Evolutionary conservation across 2,329 filamentous ascomycete genomes (phyloP).

Genomic region (Trichoderma sp.): DNA sequence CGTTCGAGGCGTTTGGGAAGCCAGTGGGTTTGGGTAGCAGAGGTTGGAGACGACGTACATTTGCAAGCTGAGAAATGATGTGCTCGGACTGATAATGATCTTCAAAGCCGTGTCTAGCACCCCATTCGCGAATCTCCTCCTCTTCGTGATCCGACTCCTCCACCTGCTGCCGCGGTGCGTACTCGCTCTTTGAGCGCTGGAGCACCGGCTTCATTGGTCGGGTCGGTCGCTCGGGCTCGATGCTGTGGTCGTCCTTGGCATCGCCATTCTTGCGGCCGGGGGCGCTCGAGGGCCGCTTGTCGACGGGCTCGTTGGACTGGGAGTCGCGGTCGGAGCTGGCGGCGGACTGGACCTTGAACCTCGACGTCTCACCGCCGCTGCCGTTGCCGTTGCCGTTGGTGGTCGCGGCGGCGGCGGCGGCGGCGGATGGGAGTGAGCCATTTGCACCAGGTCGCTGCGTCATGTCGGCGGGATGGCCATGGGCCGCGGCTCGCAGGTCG

Average conservation of each 20-base stretch:
- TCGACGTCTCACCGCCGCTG: slow-evolving; percentile 40
- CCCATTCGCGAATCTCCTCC: slow-evolving; percentile 56
- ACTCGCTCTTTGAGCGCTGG: slow-evolving; percentile 61
- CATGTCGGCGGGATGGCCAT: slow-evolving; percentile 38
- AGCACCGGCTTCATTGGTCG: slow-evolving; percentile 54
- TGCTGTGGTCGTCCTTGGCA: slow-evolving; percentile 41
- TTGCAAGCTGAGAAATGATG: slow-evolving; percentile 80
- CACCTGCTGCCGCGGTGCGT: slow-evolving; percentile 47
- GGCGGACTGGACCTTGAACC: slow-evolving; percentile 37
- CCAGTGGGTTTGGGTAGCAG: not conserved
- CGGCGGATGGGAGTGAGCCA: slow-evolving; percentile 37
- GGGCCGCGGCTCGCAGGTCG: slow-evolving; percentile 31
- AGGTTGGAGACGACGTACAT: slow-evolving; percentile 56
- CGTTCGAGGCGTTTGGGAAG: not conserved
- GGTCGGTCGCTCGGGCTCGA: slow-evolving; percentile 42
- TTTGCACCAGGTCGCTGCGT: slow-evolving; percentile 41
- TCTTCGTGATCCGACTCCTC: slow-evolving; percentile 47
- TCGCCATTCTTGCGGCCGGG: slow-evolving; percentile 48
- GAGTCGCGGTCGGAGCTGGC: slow-evolving; percentile 38
- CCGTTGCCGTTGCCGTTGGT: slow-evolving; percentile 32
- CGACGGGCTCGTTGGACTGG: slow-evolving; percentile 37
- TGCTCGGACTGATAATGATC: slow-evolving; percentile 90
- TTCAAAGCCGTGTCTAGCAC: slow-evolving; percentile 83
- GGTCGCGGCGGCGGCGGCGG: slow-evolving; percentile 31
- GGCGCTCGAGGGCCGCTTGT: slow-evolving; percentile 50